Conservation (phyloP, 371 early-diverging fungal species). For the Paramicrosporidium saccamoebae region DNA sequence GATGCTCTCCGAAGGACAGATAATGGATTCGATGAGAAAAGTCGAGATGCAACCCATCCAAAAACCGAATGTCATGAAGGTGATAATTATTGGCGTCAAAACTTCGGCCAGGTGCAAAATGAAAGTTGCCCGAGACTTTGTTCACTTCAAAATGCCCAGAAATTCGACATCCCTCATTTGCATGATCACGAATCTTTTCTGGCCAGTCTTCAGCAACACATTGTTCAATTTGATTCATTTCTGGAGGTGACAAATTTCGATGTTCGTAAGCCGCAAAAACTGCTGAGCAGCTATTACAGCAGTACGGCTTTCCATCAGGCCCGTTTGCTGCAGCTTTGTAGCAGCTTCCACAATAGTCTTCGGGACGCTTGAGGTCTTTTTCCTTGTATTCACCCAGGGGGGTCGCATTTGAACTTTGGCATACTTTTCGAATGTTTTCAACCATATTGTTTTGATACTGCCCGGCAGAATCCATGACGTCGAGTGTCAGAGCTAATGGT, state of each 20-base stretch:
- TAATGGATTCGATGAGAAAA: constrained; percentile 50
- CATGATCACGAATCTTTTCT: constrained; percentile 30
- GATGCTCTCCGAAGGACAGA: constrained; percentile 36
- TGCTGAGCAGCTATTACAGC: constrained; percentile 81
- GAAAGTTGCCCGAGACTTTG: constrained; percentile 68
- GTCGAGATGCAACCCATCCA: constrained; percentile 12
- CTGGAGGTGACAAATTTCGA: constrained; percentile 38
- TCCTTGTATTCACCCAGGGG: constrained; percentile 13
- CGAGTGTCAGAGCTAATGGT: constrained; percentile 31
- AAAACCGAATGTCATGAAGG: constrained; percentile 36
- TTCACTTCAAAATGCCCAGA: constrained; percentile 45
- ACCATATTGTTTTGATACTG: constrained; percentile 47
- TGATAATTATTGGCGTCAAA: constrained; percentile 42
- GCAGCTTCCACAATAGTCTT: constrained; percentile 53
- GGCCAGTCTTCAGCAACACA: constrained; percentile 56
- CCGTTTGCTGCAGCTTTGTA: constrained; percentile 29
- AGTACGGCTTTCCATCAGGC: constrained; percentile 18
- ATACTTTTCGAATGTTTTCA: constrained; percentile 40
- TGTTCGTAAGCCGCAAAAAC: constrained; percentile 48
- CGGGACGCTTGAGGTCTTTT: constrained; percentile 4
- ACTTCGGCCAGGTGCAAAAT: constrained; percentile 65
- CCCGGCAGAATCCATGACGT: constrained; percentile 77
- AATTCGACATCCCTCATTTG: constrained; percentile 60
- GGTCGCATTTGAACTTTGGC: constrained; percentile 25
- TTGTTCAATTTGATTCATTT: constrained; percentile 45